Percentiles rank a stretch among this genome's conserved stretches.
These are phyloP conservation scores for Wickerhamiella australiensis DNA, from an alignment of 805 yeast genomes.

Conservation along the genomic window DNA sequence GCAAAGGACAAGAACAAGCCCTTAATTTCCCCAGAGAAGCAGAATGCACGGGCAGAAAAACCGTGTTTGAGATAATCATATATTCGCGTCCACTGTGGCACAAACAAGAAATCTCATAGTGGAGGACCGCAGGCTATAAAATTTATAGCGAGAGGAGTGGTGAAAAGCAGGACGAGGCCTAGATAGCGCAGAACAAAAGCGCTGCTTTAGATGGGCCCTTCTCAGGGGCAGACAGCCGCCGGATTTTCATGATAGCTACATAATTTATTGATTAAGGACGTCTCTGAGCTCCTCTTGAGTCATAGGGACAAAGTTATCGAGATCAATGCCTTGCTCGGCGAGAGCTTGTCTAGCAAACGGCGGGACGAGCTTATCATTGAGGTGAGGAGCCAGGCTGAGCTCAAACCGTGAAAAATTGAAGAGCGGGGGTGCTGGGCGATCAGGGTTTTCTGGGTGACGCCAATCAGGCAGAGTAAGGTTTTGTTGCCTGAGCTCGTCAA, in stretches of 20 bases:
- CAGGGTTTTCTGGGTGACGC: conserved; percentile 51
- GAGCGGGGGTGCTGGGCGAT: conserved; percentile 62
- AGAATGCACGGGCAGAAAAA: too few relatives aligned
- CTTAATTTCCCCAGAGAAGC: too few relatives aligned
- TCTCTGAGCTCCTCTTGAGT: conserved; percentile 22
- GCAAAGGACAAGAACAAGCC: too few relatives aligned
- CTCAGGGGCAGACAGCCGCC: background rate
- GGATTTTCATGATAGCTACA: conserved; percentile 2
- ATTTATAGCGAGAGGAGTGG: too few relatives aligned
- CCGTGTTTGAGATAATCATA: too few relatives aligned
- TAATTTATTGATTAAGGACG: conserved; percentile 2
- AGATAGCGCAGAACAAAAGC: too few relatives aligned
- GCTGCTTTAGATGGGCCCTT: background rate
- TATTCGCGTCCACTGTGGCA: too few relatives aligned
- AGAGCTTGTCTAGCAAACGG: conserved; percentile 33
- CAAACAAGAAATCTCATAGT: too few relatives aligned
- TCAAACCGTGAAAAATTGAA: conserved; percentile 65
- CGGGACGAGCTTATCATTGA: conserved; percentile 31
- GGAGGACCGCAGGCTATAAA: too few relatives aligned
- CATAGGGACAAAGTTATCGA: conserved; percentile 48
- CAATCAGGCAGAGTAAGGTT: conserved; percentile 34
- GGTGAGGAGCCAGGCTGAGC: conserved; percentile 36
- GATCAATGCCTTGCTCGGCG: conserved; percentile 33
- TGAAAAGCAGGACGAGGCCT: too few relatives aligned
- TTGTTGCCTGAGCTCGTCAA: conserved; percentile 65